Conservation (phyloP, 140 eudicot species). For the Ambrosia hybrid region DNA sequence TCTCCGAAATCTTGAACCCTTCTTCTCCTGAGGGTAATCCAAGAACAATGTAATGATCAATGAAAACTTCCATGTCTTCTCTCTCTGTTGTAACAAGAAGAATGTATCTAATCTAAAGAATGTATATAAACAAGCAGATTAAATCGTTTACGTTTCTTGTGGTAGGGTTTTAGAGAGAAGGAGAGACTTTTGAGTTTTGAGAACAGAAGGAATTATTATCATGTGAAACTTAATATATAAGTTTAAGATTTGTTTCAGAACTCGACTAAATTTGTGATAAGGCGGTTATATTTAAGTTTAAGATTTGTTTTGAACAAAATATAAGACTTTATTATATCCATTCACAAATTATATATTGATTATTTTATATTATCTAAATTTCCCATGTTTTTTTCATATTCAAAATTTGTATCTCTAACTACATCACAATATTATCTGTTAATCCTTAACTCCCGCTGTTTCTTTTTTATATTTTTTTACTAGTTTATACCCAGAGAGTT, state of each 20-base stretch:
- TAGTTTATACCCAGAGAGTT: too few relatives aligned
- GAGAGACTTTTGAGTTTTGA: background rate
- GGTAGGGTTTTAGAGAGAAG: background rate
- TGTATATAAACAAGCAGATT: too few relatives aligned
- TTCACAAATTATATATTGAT: too few relatives aligned
- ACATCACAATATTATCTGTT: too few relatives aligned
- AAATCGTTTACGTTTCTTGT: background rate
- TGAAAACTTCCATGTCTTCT: conserved; percentile 51
- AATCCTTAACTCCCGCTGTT: too few relatives aligned
- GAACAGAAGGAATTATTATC: background rate
- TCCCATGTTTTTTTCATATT: too few relatives aligned
- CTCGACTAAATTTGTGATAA: background rate
- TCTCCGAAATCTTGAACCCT: conserved; percentile 58
- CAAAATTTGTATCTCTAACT: too few relatives aligned
- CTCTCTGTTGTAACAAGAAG: conserved; percentile 13
- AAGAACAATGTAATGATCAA: conserved; percentile 61
- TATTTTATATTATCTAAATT: too few relatives aligned
- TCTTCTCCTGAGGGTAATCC: conserved; percentile 80
- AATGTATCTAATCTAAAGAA: background rate
- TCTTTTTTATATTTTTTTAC: too few relatives aligned
- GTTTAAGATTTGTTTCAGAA: background rate
- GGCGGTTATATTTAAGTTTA: background rate
- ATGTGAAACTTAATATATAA: background rate
- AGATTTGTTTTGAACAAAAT: too few relatives aligned
- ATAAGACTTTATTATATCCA: background rate